A percentile compares a stretch with the other conserved stretches of the same genome.
Evolutionary conservation across 2,329 filamentous ascomycete genomes (phyloP).

Genomic region (Epichloe uncinata): DNA sequence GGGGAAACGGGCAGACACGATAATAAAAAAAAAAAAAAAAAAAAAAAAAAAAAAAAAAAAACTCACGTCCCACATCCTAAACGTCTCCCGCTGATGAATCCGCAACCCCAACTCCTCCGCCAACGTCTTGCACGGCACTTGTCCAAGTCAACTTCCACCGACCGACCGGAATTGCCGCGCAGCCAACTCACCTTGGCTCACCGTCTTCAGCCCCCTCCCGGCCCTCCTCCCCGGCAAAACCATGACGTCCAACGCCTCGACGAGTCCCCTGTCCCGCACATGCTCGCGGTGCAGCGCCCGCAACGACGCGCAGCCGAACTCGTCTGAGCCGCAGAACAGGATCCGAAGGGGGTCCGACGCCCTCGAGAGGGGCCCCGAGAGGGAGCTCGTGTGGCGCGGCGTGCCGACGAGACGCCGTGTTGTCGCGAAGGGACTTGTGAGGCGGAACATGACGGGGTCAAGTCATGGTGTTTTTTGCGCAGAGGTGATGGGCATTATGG

Average conservation of each 20-base stretch:
- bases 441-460: constrained; percentile 10
- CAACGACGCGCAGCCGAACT: constrained; percentile 73
- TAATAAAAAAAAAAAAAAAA: no score
- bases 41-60: no score
- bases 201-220: constrained; percentile 57
- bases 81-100: constrained; percentile 67
- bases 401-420: neutral
- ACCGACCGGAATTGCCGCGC: no score
- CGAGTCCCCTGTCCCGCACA: constrained; percentile 33
- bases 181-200: constrained; percentile 45
- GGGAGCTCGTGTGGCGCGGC: neutral
- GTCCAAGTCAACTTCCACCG: neutral
- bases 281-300: constrained; percentile 53
- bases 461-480: neutral
- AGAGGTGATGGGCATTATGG: neutral
- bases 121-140: constrained; percentile 64
- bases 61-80: constrained; percentile 65
- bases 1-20: no score
- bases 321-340: constrained; percentile 88
- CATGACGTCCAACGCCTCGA: constrained; percentile 74
- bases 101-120: constrained; percentile 51
- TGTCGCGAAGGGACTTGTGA: neutral
- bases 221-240: constrained; percentile 65
- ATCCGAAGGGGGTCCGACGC: constrained; percentile 53
- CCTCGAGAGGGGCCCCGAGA: neutral